Conservation (phyloP, 1,139 yeast species). For the Nematodospora anomalae region DNA sequence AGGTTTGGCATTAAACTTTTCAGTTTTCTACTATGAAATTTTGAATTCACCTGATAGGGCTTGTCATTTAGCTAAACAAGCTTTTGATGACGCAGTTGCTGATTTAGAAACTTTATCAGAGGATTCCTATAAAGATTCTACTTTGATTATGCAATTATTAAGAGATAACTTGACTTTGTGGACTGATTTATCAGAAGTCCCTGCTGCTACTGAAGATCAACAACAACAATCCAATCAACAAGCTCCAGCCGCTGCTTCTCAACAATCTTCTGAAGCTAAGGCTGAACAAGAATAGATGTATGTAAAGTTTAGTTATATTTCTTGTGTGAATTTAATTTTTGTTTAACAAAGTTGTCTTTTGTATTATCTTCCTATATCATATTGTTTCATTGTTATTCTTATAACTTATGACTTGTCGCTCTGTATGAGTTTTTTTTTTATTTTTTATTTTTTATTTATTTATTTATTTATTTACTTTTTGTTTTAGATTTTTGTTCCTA, state of each 20-base stretch:
- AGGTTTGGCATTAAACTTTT: conserved; percentile 96
- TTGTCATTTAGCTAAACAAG: conserved; percentile 97
- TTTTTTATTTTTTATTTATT: no score
- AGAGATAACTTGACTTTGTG: conserved; percentile 98
- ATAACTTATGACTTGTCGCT: conserved; percentile 1
- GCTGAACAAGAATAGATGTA: conserved; percentile 33
- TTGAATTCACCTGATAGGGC: conserved; percentile 98
- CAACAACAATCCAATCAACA: conserved; percentile 17
- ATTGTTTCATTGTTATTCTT: background rate
- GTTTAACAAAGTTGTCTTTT: conserved; percentile 1
- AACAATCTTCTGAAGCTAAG: conserved; percentile 34
- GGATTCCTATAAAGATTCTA: conserved; percentile 97
- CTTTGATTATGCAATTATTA: conserved; percentile 96
- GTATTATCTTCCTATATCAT: background rate
- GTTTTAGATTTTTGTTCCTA: no score
- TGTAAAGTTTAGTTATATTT: conserved; percentile 21
- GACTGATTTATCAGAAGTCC: conserved; percentile 96
- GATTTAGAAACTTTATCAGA: conserved; percentile 96
- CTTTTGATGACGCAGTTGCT: conserved; percentile 98
- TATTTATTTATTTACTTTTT: no score
- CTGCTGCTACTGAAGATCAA: conserved; percentile 57
- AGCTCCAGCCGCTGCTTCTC: conserved; percentile 17
- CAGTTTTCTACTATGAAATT: conserved; percentile 97
- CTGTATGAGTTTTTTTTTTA: no score
- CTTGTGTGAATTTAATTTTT: conserved; percentile 17